Percentiles rank a stretch among this genome's conserved stretches.
These are phyloP conservation scores for Lepiota brunneoincarnata DNA, from an alignment of 768 basidiomycete species.

Conservation along the genomic window DNA sequence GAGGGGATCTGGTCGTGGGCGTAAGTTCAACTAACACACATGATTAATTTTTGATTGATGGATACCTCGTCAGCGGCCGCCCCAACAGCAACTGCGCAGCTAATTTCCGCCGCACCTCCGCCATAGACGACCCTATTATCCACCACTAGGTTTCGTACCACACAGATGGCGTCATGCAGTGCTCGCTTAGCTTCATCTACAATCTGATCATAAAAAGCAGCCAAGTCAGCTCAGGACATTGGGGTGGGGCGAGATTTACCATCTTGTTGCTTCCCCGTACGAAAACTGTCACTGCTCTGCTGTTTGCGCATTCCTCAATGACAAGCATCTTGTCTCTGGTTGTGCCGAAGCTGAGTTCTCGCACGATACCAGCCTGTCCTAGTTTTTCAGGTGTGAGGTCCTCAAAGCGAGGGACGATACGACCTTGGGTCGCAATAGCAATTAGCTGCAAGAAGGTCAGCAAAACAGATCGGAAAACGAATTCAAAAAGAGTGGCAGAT, in stretches of 20 bases:
- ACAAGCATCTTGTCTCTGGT: slow-evolving; percentile 99
- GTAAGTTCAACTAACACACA: not conserved
- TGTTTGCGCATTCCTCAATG: slow-evolving; percentile 98
- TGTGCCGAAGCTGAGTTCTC: slow-evolving; percentile 94
- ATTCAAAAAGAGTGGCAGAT: slow-evolving; percentile 4
- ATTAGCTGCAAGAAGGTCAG: slow-evolving; percentile 62
- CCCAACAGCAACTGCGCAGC: slow-evolving; percentile 87
- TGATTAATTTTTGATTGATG: not conserved
- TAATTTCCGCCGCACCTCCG: slow-evolving; percentile 97
- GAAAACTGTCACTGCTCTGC: slow-evolving; percentile 94
- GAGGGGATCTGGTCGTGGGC: slow-evolving; percentile 67
- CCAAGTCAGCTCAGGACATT: not conserved
- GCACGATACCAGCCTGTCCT: slow-evolving; percentile 89
- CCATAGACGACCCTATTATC: slow-evolving; percentile 98
- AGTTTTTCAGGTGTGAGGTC: slow-evolving; percentile 90
- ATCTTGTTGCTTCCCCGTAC: slow-evolving; percentile 99
- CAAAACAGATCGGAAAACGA: not conserved
- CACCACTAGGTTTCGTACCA: slow-evolving; percentile 90
- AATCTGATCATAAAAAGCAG: slow-evolving; percentile 54
- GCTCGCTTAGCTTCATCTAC: slow-evolving; percentile 99
- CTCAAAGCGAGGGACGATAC: slow-evolving; percentile 98
- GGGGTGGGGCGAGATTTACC: slow-evolving; percentile 44
- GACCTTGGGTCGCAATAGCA: slow-evolving; percentile 96
- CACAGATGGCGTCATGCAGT: slow-evolving; percentile 96
- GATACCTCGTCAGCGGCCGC: slow-evolving; percentile 91